Evolutionary conservation across 257 asterid species (phyloP).

Genomic region (Apocynum venetum): DNA sequence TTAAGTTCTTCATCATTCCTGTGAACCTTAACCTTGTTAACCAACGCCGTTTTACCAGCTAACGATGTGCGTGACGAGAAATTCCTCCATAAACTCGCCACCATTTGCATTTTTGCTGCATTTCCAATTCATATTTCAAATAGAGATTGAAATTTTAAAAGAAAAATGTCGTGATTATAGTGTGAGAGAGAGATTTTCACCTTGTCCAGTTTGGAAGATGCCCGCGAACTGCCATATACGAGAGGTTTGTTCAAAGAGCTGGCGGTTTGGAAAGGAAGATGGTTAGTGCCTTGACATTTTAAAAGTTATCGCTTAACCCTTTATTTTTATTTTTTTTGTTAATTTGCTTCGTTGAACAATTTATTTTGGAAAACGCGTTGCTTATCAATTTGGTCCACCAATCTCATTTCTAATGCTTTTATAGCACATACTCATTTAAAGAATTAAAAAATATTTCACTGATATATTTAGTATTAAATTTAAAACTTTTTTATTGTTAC

Average conservation of each 20-base stretch:
- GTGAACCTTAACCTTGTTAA: background rate
- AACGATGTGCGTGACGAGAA: conserved; percentile 12
- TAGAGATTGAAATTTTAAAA: background rate
- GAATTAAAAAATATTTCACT: too few species aligned
- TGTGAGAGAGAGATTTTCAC: background rate
- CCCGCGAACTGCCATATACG: background rate
- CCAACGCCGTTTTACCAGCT: background rate
- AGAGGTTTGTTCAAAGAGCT: background rate
- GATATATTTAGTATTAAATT: too few species aligned
- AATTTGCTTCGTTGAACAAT: too few species aligned
- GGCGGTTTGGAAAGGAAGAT: background rate
- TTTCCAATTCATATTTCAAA: background rate
- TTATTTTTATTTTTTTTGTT: too few species aligned
- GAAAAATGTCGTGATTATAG: background rate
- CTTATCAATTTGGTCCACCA: too few species aligned
- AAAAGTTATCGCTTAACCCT: background rate
- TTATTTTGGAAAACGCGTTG: too few species aligned
- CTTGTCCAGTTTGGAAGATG: background rate
- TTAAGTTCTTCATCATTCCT: conserved; percentile 2
- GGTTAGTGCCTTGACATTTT: background rate
- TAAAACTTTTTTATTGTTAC: too few species aligned
- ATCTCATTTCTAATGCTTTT: too few species aligned
- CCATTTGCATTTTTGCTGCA: background rate
- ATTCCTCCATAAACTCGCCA: conserved; percentile 14
- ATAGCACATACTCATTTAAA: too few species aligned